phyloP scores from a whole-genome alignment of 441 rosid genomes.

The Corymbia calophylla region DNA sequence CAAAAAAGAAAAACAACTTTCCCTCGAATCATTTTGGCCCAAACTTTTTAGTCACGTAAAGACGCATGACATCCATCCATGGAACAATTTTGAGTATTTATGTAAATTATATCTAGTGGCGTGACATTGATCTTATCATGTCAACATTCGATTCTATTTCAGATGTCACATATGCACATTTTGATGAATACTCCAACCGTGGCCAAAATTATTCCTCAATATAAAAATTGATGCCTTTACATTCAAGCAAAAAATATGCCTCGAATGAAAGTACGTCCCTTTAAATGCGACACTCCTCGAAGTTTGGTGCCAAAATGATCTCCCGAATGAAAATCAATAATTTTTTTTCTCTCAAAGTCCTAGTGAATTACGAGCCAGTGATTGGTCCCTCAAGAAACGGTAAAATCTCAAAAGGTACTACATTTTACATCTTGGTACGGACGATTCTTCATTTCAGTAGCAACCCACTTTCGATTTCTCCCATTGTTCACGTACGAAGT shows the following conservation, averaged over 20 bases:
- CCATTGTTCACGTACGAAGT: neutral
- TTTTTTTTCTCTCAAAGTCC: neutral
- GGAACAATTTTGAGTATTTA: neutral
- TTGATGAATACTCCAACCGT: fast-evolving
- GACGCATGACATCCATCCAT: neutral
- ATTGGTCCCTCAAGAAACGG: neutral
- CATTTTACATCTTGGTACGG: neutral
- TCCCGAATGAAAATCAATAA: neutral
- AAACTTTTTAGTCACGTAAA: neutral
- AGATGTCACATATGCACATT: fast-evolving
- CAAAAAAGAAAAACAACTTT: neutral
- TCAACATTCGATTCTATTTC: fast-evolving
- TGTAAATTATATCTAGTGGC: fast-evolving
- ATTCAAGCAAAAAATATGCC: fast-evolving
- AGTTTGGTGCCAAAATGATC: neutral
- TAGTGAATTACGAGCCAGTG: neutral
- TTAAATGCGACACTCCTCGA: neutral
- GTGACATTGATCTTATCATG: neutral
- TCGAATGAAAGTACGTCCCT: neutral
- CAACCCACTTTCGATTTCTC: neutral
- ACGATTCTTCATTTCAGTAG: neutral
- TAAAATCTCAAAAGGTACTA: neutral
- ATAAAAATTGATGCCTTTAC: neutral
- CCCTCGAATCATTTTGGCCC: neutral
- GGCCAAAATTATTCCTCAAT: neutral